Base-by-base conservation (phyloP, 768 basidiomycete species). In the Cubamyces sp. region DNA sequence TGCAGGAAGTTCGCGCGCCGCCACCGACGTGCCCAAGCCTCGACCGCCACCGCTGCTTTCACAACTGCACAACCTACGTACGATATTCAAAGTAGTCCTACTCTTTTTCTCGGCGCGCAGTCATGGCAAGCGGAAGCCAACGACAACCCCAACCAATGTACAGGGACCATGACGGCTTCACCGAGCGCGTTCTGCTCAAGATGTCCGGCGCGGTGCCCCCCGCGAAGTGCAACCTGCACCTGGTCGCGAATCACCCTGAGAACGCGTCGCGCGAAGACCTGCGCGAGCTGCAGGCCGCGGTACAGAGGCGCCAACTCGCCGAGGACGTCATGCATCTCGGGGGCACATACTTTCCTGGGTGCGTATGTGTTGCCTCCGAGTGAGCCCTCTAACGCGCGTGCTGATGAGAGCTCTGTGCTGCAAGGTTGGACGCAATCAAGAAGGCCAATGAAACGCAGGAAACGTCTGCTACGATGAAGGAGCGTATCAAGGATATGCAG, bases 311-410 rank as follows among this genome's bases (percentile, higher is more conserved):
- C 15, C 60, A 60, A 7, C 30, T 62, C 21, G 69, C 57, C 1
- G 67, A 71, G 42, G 56, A 71, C 21, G 50, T 71, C n/a, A 65
- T 73, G 53, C 62, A 69, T 18, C 59, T 66, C 15, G 62, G 66
- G 34, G 72, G 72, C 11, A 62, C 57, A 0, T 71, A 65, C 54
- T 70, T 70, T 42, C 70, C 72, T 1, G 66, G 70, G 72, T 73
- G 39, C 28, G 67, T 61, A 12, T 5, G 28, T 26, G 6, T 16
- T 18, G 25, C 34, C 5, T 48, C 26, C 28, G 8, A 3, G 8
- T 8, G 28, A 30, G 28, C 28, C 15, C 52, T 37, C 21, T 42
- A 16, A 7, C 26, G 43, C 9, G 37, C 26, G 26, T 12, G 6
- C 4, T 23, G 23, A 19, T 5, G 30, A 47, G 16, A n/a, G 2